Evolutionary conservation across 2,329 filamentous ascomycete genomes (phyloP), one percentile per base, ranked within the genome.

Genomic region (Talaromyces rugulosus): DNA sequence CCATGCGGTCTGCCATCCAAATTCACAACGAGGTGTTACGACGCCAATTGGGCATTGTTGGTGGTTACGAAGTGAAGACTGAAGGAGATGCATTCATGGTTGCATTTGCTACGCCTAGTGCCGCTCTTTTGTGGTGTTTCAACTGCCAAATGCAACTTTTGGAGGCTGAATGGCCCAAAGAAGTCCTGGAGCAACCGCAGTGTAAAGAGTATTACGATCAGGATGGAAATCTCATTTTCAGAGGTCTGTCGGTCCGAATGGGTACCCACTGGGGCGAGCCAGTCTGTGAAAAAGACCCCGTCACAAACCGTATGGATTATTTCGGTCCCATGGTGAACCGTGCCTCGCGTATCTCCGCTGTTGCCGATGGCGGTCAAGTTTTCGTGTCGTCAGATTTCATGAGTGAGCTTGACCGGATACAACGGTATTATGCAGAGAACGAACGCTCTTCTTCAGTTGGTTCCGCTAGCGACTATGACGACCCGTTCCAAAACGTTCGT

Each of bases 11-110:
- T 14, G 93, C 93, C 18, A 99, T 99, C 78, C 96, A 94, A 76
- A 88, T 96, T 68, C 95, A 99, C 82, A 99, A 99, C 75, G 92
- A 96, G 70, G 87, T 97, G 53, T 96, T 99, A 89, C 89, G 95
- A 67, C 86, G 95, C 61, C 94, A 98, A 73, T 81, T 99, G 68
- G 88, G 95, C 57, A 89, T 93, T 65, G 96, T 97, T 69, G 95
- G 95, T 71, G 95, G 95, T 1, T 99, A 97, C 72, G 95, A 99
- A 78, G 95, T 99, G 76, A 99, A 99, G 83, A 99, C 95, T 18
- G 95, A 99, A 91, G 95, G 95, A 68, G 95, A 99, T 77, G 95
- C 95, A 8, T 99, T 99, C 72, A 98, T 99, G 93, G 95, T 99
- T 34, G 96, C 94, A 9, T 99, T 99, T 77, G 91, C 93, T 1